phyloP scores from a whole-genome alignment of 1,284 basidiomycete genomes.

The Peniophora sp. region DNA sequence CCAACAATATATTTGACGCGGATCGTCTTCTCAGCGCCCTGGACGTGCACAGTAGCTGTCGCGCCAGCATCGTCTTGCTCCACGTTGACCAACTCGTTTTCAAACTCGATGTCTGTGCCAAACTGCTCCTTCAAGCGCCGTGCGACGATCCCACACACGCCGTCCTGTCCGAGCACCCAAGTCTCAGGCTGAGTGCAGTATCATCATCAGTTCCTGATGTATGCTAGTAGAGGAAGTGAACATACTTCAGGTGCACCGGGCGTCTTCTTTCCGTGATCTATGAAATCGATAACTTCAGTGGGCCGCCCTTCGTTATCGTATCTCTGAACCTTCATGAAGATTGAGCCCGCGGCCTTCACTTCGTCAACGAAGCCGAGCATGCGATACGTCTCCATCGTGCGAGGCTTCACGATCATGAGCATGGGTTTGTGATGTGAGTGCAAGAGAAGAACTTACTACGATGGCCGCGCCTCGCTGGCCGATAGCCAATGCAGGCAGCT shows the following conservation, averaged over 20 bases:
- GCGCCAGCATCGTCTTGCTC: neutral
- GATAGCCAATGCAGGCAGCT: slow-evolving; percentile 9
- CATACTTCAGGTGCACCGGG: slow-evolving; percentile 16
- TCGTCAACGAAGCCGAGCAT: slow-evolving; percentile 17
- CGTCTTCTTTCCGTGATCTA: slow-evolving; percentile 5
- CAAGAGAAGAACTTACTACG: slow-evolving; percentile 14
- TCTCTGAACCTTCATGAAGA: slow-evolving; percentile 2
- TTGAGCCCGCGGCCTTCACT: slow-evolving; percentile 8
- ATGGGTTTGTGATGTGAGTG: neutral
- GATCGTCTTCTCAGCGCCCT: slow-evolving; percentile 7
- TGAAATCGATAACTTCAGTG: neutral
- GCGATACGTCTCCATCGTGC: slow-evolving; percentile 20
- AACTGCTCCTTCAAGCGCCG: slow-evolving; percentile 15
- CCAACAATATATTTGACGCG: slow-evolving; percentile 22
- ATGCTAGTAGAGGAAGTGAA: neutral
- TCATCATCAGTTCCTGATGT: slow-evolving; percentile 5
- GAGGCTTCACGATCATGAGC: slow-evolving; percentile 13
- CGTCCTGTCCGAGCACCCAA: slow-evolving; percentile 18
- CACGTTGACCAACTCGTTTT: slow-evolving; percentile 15
- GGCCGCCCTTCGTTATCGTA: slow-evolving; percentile 7
- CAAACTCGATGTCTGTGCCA: slow-evolving; percentile 20
- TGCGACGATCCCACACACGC: slow-evolving; percentile 21
- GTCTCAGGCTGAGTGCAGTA: neutral
- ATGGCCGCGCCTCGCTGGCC: slow-evolving; percentile 21
- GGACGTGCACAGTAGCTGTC: neutral